Base-by-base conservation (phyloP, 2,329 filamentous ascomycete genomes). In the Arachnomyces sp. region DNA sequence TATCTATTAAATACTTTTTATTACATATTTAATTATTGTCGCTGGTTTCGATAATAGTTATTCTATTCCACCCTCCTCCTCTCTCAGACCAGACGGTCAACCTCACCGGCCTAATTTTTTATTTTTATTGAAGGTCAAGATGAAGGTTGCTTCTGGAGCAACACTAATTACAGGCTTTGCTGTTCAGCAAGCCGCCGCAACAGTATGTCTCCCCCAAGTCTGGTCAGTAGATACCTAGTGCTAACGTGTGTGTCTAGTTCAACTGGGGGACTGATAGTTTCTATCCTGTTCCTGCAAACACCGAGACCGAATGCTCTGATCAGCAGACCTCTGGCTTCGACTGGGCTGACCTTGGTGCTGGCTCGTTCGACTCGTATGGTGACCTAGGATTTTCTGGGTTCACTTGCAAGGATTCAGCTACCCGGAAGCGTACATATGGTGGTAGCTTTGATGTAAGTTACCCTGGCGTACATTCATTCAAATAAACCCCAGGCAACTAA, bases 331-430 rank as follows among this genome's bases (percentile, higher is more conserved):
- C 55, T 15, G 88, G 87, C 36, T 92, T 84, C 62, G 68, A 82
- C 69, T 95, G 83, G 76, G 63, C 64, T 17, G 74, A 76, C 48
- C 72, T 94, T 16, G 52, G 60, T 47, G 49, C 66, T 28, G 86
- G 84, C 33, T 53, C 59, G 12, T 79, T 94, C 64, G 64, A 61
- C 48, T 65, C 60, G 51, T 94, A 87, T 61, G 77, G 76, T 38
- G 83, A 79, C 56, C 86, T 90, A 63, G 66, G 72, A 46, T 90
- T 88, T 71, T 74, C 67, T 35, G 84, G 84, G 53, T 92, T 81
- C 68, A 68, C 67, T 38, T 93, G 84, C 68, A 66, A 72, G 51
- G 71, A 76, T 57, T 72, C 75, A 53, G 36, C 32, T 34, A 49
- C 47, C 17, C 47, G 48, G 14, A 45, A 63, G 38, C 34, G 51